phyloP scores from a whole-genome alignment of 2,329 filamentous ascomycete species.

The Penicillium aurantiogriseum region DNA sequence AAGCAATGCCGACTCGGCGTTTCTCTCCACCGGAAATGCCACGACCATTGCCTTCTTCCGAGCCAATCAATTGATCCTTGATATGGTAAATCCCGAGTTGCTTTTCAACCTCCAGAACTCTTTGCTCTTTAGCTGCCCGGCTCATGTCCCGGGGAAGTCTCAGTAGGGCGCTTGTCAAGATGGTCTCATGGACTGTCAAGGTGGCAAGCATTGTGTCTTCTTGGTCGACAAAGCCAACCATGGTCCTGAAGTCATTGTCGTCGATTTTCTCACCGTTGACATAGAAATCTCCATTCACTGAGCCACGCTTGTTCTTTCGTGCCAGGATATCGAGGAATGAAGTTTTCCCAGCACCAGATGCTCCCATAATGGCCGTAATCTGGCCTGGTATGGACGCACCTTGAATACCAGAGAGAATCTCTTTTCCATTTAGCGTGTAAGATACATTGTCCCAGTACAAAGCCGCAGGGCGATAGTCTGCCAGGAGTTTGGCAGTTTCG shows the following conservation, averaged over 20 bases:
- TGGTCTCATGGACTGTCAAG: slow-evolving; percentile 95
- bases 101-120: slow-evolving; percentile 88
- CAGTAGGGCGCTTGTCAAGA: slow-evolving; percentile 86
- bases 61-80: slow-evolving; percentile 90
- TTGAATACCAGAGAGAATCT: slow-evolving; percentile 75
- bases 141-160: slow-evolving; percentile 93
- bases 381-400: slow-evolving; percentile 94
- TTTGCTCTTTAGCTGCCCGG: slow-evolving; percentile 79
- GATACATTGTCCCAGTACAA: slow-evolving; percentile 85
- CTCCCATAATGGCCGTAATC: slow-evolving; percentile 95
- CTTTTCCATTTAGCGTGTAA: slow-evolving; percentile 82
- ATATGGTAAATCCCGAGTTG: slow-evolving; percentile 95
- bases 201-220: slow-evolving; percentile 97
- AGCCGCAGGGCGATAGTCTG: slow-evolving; percentile 86
- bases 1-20: slow-evolving; percentile 91
- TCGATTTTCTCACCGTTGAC: slow-evolving; percentile 89
- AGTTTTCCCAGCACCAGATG: slow-evolving; percentile 95
- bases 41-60: slow-evolving; percentile 88
- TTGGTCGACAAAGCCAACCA: slow-evolving; percentile 96
- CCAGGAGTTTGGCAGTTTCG: slow-evolving; percentile 80
- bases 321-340: slow-evolving; percentile 95
- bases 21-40: slow-evolving; percentile 98
- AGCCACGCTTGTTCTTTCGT: slow-evolving; percentile 91
- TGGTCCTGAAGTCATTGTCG: slow-evolving; percentile 81
- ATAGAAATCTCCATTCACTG: slow-evolving; percentile 75